Evolutionary conservation across 2,329 filamentous ascomycete species (phyloP).

Genomic region (Neoascochyta sp.): DNA sequence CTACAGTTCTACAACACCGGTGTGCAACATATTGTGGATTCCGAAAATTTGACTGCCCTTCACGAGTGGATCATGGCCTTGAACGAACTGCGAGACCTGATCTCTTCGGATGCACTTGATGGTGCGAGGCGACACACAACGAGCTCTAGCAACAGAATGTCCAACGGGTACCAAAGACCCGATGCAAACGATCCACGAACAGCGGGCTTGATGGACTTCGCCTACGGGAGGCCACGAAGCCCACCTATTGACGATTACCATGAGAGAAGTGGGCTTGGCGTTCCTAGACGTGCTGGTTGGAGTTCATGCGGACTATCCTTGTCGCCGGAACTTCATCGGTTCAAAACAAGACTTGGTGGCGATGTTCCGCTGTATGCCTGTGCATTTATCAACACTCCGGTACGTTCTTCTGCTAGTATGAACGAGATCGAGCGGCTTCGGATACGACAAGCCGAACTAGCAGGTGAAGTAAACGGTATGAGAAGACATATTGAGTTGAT

Average conservation of each 20-base stretch:
- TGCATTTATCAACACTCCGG: not conserved
- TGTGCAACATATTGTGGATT: not conserved
- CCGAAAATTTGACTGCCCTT: not conserved
- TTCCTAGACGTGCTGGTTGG: not conserved
- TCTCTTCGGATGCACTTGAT: not conserved
- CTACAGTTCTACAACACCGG: conserved; percentile 1
- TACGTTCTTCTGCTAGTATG: too few species aligned
- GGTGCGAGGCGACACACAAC: not conserved
- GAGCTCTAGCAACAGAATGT: conserved; percentile 2
- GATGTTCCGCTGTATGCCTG: conserved; percentile 1
- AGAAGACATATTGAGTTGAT: too few species aligned
- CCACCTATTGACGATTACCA: not conserved
- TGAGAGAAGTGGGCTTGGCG: not conserved
- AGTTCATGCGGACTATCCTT: not conserved
- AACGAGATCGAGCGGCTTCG: too few species aligned
- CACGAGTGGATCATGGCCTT: conserved; percentile 2
- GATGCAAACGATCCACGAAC: not conserved
- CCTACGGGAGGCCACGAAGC: not conserved
- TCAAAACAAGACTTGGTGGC: not conserved
- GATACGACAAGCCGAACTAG: too few species aligned
- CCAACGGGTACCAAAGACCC: conserved; percentile 4
- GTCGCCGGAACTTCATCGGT: not conserved
- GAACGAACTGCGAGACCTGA: not conserved
- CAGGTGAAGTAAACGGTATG: too few species aligned
- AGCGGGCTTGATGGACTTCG: not conserved